Conservation (phyloP, 495 filamentous ascomycete genomes). For the Durotheca rogersii region DNA sequence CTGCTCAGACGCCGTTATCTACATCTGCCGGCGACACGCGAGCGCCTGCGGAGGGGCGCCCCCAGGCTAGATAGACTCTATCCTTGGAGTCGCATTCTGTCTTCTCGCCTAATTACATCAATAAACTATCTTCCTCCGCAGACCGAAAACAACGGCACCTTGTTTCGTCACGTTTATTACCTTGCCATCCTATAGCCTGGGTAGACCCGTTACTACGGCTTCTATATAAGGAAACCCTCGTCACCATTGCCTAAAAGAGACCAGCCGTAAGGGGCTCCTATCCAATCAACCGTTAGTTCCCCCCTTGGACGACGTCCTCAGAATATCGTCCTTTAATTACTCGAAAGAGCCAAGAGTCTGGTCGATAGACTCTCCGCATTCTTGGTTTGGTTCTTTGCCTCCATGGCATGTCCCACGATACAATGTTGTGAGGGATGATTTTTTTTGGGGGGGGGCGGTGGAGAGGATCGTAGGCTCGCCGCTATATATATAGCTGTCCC, state of each 20-base stretch:
- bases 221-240: slow-evolving; percentile 29
- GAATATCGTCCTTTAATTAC: slow-evolving; percentile 26
- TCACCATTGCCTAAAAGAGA: slow-evolving; percentile 25
- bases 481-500: slow-evolving; percentile 20
- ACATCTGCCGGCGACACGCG: slow-evolving; percentile 28
- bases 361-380: slow-evolving; percentile 31
- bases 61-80: slow-evolving; percentile 15
- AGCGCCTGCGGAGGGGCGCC: slow-evolving; percentile 20
- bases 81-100: slow-evolving; percentile 27
- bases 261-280: slow-evolving; percentile 11
- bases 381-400: slow-evolving; percentile 14
- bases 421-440: slow-evolving; percentile 16
- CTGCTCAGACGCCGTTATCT: neutral
- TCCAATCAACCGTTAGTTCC: slow-evolving; percentile 19
- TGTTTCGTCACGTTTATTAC: slow-evolving; percentile 17
- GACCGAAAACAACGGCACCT: slow-evolving; percentile 22
- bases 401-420: slow-evolving; percentile 4
- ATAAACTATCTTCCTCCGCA: slow-evolving; percentile 26
- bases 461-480: too few relatives aligned
- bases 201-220: slow-evolving; percentile 17
- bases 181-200: slow-evolving; percentile 9
- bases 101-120: slow-evolving; percentile 37
- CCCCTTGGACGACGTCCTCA: slow-evolving; percentile 12
- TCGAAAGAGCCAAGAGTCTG: slow-evolving; percentile 16
- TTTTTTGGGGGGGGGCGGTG: too few relatives aligned